Conservation (phyloP, 2,329 filamentous ascomycete genomes). For the Aspergillus quadricinctus region DNA sequence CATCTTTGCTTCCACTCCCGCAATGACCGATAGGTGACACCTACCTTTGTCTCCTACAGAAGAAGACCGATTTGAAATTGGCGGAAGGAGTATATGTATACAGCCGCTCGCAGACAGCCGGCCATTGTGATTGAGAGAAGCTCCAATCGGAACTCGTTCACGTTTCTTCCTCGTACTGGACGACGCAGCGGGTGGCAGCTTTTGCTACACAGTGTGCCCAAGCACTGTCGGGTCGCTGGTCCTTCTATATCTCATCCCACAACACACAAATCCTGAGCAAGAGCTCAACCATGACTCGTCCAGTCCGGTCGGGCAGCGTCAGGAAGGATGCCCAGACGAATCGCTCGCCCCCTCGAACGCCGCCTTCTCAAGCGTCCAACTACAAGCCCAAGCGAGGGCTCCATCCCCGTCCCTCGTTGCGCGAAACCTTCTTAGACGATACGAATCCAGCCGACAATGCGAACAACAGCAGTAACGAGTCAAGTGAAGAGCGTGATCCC, state of each 20-base stretch:
- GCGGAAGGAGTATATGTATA: not conserved
- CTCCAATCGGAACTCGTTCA: not conserved
- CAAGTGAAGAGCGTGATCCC: slow-evolving; percentile 39
- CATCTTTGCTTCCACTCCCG: slow-evolving; percentile 2
- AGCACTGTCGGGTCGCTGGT: not conserved
- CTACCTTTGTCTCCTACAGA: too few relatives aligned
- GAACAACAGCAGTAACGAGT: slow-evolving; percentile 31
- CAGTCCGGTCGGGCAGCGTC: slow-evolving; percentile 13
- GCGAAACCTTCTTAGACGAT: slow-evolving; percentile 39
- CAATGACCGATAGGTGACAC: slow-evolving; percentile 14
- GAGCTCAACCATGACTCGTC: slow-evolving; percentile 9
- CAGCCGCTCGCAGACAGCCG: not conserved
- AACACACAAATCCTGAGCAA: not conserved
- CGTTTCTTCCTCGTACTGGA: not conserved
- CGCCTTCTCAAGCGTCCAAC: slow-evolving; percentile 32
- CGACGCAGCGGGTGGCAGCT: not conserved
- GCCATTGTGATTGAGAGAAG: not conserved
- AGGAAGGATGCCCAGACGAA: slow-evolving; percentile 22
- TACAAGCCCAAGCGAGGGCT: slow-evolving; percentile 28
- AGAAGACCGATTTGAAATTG: not conserved
- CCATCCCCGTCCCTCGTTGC: slow-evolving; percentile 31
- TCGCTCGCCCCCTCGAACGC: slow-evolving; percentile 38
- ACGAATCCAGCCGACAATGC: slow-evolving; percentile 28
- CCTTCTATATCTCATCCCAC: slow-evolving; percentile 5
- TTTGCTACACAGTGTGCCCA: not conserved